Conservation (phyloP, 495 filamentous ascomycete genomes). For the Penicillium bialowiezense region DNA sequence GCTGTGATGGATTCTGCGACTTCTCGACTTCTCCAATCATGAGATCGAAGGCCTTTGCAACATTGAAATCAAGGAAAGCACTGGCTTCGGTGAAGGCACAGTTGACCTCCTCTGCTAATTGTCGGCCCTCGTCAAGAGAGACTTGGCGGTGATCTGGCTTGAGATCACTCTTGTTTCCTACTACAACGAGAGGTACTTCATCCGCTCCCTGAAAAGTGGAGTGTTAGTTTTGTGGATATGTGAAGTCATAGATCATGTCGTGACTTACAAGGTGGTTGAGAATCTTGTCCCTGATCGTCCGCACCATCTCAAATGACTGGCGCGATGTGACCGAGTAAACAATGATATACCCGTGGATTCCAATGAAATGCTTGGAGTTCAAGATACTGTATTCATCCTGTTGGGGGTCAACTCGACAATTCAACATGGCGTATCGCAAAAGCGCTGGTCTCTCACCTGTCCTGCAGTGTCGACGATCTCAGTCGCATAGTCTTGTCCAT, state of each 20-base stretch:
- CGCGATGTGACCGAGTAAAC: slow-evolving; percentile 93
- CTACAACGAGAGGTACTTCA: slow-evolving; percentile 86
- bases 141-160: slow-evolving; percentile 92
- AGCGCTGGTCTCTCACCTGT: slow-evolving; percentile 59
- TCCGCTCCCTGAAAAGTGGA: slow-evolving; percentile 69
- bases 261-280: slow-evolving; percentile 83
- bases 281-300: slow-evolving; percentile 94
- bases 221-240: not conserved
- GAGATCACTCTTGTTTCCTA: slow-evolving; percentile 96
- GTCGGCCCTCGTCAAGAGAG: slow-evolving; percentile 74
- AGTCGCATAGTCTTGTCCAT: slow-evolving; percentile 88
- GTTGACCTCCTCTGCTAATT: slow-evolving; percentile 77
- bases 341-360: slow-evolving; percentile 98
- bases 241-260: not conserved
- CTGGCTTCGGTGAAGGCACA: slow-evolving; percentile 95
- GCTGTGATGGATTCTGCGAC: slow-evolving; percentile 83
- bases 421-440: not conserved
- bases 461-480: slow-evolving; percentile 99
- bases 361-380: slow-evolving; percentile 98
- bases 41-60: slow-evolving; percentile 86
- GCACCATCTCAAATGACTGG: slow-evolving; percentile 95
- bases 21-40: slow-evolving; percentile 96
- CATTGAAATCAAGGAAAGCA: slow-evolving; percentile 91
- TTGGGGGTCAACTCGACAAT: not conserved
- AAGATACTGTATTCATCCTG: slow-evolving; percentile 98